These are phyloP conservation scores for Fusarium fujikuroi DNA, from an alignment of 2,329 filamentous ascomycete genomes.

Conservation along the genomic window DNA sequence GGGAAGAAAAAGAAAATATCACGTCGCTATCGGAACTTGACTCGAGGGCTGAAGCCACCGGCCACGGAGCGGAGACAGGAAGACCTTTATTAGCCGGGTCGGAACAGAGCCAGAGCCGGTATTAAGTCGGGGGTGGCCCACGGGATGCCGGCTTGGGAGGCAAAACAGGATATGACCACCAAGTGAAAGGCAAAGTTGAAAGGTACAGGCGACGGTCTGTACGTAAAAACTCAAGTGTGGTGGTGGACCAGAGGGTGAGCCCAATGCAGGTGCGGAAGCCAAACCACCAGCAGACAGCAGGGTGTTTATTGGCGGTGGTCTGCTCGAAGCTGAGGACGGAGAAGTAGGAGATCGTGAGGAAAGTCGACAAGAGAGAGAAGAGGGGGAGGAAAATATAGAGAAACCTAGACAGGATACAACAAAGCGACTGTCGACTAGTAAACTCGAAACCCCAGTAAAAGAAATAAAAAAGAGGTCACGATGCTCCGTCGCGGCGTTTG, in stretches of 20 bases:
- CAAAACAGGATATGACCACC: constrained; percentile 31
- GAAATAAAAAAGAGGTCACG: constrained; percentile 42
- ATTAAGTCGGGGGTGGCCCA: constrained; percentile 43
- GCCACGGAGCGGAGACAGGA: constrained; percentile 32
- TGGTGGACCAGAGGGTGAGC: constrained; percentile 47
- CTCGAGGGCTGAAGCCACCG: constrained; percentile 31
- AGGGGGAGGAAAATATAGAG: constrained; percentile 23
- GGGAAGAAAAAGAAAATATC: constrained; percentile 31
- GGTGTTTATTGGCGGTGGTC: constrained; percentile 26
- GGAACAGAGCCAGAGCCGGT: constrained; percentile 34
- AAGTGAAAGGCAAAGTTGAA: constrained; percentile 3
- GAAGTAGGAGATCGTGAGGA: constrained; percentile 19
- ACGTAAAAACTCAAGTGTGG: constrained; percentile 51
- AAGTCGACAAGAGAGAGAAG: constrained; percentile 6
- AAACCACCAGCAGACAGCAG: constrained; percentile 38
- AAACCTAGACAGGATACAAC: constrained; percentile 11
- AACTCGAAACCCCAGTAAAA: constrained; percentile 32
- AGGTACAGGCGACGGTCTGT: constrained; percentile 38
- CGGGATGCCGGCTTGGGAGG: constrained; percentile 39
- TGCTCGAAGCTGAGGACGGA: neutral
- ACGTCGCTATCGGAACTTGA: constrained; percentile 30
- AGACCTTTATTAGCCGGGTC: constrained; percentile 39
- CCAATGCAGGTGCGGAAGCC: constrained; percentile 46
- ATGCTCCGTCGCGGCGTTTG: constrained; percentile 46
- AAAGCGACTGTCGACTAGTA: constrained; percentile 22